Evolutionary conservation across 2,329 filamentous ascomycete species (phyloP).

Genomic region (Alternaria ethzedia): DNA sequence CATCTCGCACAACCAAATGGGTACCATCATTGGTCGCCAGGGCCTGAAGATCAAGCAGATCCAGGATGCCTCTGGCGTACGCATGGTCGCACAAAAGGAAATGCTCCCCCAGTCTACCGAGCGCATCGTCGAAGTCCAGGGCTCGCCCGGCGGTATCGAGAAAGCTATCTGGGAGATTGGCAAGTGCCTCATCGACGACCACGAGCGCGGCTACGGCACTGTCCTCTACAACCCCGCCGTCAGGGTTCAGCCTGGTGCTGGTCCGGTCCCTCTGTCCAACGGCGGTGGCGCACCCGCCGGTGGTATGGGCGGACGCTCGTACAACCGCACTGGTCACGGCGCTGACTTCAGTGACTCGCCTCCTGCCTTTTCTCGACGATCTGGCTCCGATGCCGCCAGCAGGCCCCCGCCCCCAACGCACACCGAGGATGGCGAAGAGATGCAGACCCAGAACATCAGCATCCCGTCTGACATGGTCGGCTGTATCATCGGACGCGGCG

Average conservation of each 20-base stretch:
- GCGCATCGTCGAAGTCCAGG: slow-evolving; percentile 95
- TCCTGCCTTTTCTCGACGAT: slow-evolving; percentile 73
- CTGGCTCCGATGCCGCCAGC: slow-evolving; percentile 78
- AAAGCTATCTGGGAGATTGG: slow-evolving; percentile 98
- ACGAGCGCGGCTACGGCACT: slow-evolving; percentile 95
- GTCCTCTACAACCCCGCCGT: slow-evolving; percentile 97
- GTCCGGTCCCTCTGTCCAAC: slow-evolving; percentile 59
- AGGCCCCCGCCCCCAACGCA: slow-evolving; percentile 81
- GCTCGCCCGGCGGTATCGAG: slow-evolving; percentile 92
- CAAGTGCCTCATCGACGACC: slow-evolving; percentile 97
- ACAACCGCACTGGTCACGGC: slow-evolving; percentile 93
- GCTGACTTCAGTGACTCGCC: slow-evolving; percentile 92
- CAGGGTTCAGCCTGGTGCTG: slow-evolving; percentile 72
- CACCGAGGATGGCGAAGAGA: slow-evolving; percentile 95
- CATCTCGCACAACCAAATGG: slow-evolving; percentile 99
- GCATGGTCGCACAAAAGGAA: slow-evolving; percentile 99
- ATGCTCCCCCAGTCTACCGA: slow-evolving; percentile 99
- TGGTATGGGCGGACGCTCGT: slow-evolving; percentile 64
- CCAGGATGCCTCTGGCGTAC: slow-evolving; percentile 93
- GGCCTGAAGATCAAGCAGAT: slow-evolving; percentile 99
- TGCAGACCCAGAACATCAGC: slow-evolving; percentile 99
- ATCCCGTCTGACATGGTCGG: slow-evolving; percentile 99
- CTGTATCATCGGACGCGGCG: slow-evolving; percentile 95
- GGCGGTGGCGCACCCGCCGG: slow-evolving; percentile 60
- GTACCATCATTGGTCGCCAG: slow-evolving; percentile 95